Base-by-base conservation (phyloP, 139 green algal genomes). In the Raphidocelis subcapitata region DNA sequence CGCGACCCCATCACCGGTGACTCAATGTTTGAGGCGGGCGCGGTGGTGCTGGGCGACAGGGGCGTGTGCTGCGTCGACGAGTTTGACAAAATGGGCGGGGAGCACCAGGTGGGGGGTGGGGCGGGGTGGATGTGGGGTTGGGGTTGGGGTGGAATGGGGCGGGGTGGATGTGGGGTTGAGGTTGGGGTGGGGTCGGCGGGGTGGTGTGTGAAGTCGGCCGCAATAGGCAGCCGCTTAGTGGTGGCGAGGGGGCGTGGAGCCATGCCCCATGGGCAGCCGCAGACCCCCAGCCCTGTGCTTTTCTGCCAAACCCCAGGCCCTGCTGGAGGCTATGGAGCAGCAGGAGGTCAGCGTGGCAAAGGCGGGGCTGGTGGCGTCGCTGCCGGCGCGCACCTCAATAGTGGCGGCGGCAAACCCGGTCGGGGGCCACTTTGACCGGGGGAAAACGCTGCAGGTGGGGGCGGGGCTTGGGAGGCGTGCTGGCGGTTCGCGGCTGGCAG, bases 301-400 rank as follows among this genome's bases (percentile, higher is more conserved):
- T 49, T n/a, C n/a, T n/a, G n/a, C 18, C 14, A 64, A n/a, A n/a
- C 32, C 36, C 51, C 73, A 93, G 87, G 81, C 89, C 0, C 80
- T 98, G 47, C 82, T 98, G 31, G 94, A 96, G 14, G 92, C 90
- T 2, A 97, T 99, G 88, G 94, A 98, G 81, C 92, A 98, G 82
- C 92, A 94, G 78, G 83, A 85, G 70, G 87, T 97, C 57, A 89
- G 77, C 21, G 82, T 98, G 28, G 92, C 91, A 61, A 99, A 98
- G 85, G 94, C 91, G 10, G 95, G 94, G 4, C 67, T 99, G 46
- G 85, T 95, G 5, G 91, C 92, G 21, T 88, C 65, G 32, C 85
- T 99, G 67, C 92, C 89, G 31, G 90, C 95, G 21, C 87, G 95
- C 62, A 96, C 94, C 15, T 82, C 90, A 29, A 87, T 99, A 28